Evolutionary conservation across 257 asterid species (phyloP).

Genomic region (Solanum chaucha): DNA sequence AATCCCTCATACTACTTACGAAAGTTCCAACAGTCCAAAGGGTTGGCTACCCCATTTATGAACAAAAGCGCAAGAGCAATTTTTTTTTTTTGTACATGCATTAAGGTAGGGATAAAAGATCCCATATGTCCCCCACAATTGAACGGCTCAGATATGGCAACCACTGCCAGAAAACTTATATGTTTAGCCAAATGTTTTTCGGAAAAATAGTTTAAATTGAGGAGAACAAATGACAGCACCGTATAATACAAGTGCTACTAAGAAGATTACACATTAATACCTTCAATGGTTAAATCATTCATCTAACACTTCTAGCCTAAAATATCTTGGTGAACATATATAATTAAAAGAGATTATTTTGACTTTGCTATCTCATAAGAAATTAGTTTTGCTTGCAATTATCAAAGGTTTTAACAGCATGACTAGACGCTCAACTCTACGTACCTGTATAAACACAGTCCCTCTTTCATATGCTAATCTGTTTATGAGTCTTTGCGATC

Average conservation of each 20-base stretch:
- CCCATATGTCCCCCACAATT: not conserved
- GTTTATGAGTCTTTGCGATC: conserved; percentile 64
- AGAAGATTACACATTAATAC: not conserved
- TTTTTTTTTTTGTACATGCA: too few relatives aligned
- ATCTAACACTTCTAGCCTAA: not conserved
- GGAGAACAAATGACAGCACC: not conserved
- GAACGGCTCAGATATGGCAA: not conserved
- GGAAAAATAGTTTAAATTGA: not conserved
- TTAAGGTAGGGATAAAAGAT: not conserved
- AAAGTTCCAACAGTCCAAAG: not conserved
- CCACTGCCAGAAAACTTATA: not conserved
- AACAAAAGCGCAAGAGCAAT: not conserved
- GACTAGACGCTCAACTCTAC: not conserved
- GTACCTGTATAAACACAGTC: conserved; percentile 83
- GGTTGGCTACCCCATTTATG: not conserved
- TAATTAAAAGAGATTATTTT: not conserved
- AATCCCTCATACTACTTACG: not conserved
- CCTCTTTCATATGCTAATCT: conserved; percentile 95
- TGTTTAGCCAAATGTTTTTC: not conserved
- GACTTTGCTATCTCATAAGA: not conserved
- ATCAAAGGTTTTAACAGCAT: not conserved
- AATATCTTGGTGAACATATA: not conserved
- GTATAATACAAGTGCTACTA: not conserved
- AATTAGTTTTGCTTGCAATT: not conserved
- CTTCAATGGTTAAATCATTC: not conserved